Evolutionary conservation across 495 filamentous ascomycete genomes (phyloP).

Genomic region (Aspergillus taichungensis): DNA sequence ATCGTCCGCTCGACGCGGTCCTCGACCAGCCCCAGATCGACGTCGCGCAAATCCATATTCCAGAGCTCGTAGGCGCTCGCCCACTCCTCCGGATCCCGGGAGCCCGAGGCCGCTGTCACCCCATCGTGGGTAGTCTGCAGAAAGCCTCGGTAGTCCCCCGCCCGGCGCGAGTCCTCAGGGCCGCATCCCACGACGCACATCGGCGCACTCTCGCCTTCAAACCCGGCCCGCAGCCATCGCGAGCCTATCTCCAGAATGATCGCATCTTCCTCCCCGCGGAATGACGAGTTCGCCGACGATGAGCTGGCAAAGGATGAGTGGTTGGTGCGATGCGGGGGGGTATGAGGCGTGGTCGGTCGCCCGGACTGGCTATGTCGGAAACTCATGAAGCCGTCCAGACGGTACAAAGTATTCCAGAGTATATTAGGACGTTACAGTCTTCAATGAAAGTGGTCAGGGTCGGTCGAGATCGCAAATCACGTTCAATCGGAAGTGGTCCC

Average conservation of each 20-base stretch:
- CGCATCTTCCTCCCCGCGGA: conserved; percentile 75
- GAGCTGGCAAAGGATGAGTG: conserved; percentile 49
- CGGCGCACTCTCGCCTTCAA: conserved; percentile 70
- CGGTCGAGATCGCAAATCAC: too few species aligned
- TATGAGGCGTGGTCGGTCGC: conserved; percentile 27
- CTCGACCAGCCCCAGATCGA: conserved; percentile 70
- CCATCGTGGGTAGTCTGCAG: conserved; percentile 21
- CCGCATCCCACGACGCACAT: conserved; percentile 64
- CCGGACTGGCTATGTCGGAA: conserved; percentile 26
- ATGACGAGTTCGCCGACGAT: conserved; percentile 59
- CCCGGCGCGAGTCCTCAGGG: conserved; percentile 64
- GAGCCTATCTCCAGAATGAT: conserved; percentile 77
- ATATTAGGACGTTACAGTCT: too few species aligned
- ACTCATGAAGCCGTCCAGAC: conserved; percentile 8
- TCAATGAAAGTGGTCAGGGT: too few species aligned
- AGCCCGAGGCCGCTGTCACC: conserved; percentile 9
- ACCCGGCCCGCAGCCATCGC: conserved; percentile 71
- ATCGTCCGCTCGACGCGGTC: conserved; percentile 83
- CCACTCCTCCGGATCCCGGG: conserved; percentile 54
- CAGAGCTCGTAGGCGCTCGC: conserved; percentile 70
- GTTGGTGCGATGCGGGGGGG: conserved; percentile 24
- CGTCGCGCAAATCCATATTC: conserved; percentile 58
- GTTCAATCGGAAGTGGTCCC: too few species aligned
- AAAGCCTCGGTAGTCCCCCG: conserved; percentile 75
- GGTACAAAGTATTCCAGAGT: too few species aligned